Conservation (phyloP, 2,329 filamentous ascomycete species). For the Sphaceloma murrayae region DNA sequence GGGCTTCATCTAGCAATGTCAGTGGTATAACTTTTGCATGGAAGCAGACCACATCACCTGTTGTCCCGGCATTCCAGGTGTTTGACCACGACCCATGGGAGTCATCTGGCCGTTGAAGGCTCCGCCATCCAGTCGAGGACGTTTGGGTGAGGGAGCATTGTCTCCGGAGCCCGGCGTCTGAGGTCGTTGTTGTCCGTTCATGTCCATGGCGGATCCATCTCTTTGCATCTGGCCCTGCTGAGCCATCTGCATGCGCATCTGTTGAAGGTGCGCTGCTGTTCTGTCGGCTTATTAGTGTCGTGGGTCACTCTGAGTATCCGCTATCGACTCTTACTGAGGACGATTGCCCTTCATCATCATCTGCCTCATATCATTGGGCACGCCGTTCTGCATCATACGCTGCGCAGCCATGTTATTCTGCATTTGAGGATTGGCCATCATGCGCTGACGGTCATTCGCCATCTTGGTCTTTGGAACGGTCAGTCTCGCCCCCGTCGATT, state of each 20-base stretch:
- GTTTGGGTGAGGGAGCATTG: slow-evolving; percentile 86
- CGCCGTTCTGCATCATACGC: slow-evolving; percentile 50
- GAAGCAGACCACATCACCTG: slow-evolving; percentile 36
- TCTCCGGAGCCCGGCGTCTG: slow-evolving; percentile 75
- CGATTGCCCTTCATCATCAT: slow-evolving; percentile 71
- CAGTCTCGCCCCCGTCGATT: slow-evolving; percentile 27
- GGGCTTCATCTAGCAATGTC: slow-evolving; percentile 58
- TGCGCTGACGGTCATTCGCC: slow-evolving; percentile 20
- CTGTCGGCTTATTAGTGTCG: background rate
- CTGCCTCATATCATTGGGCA: slow-evolving; percentile 54
- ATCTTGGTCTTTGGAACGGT: slow-evolving; percentile 46
- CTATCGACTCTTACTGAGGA: slow-evolving; percentile 59
- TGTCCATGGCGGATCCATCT: slow-evolving; percentile 78
- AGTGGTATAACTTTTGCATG: background rate
- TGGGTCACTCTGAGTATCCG: background rate
- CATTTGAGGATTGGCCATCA: slow-evolving; percentile 20
- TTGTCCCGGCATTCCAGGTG: slow-evolving; percentile 62
- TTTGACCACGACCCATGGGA: slow-evolving; percentile 60
- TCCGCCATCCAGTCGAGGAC: slow-evolving; percentile 67
- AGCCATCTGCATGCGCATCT: slow-evolving; percentile 52
- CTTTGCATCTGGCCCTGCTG: slow-evolving; percentile 71
- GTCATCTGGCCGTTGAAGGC: slow-evolving; percentile 70
- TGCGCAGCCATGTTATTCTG: slow-evolving; percentile 24
- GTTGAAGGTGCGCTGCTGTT: slow-evolving; percentile 50
- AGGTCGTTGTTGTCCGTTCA: slow-evolving; percentile 63